Evolutionary conservation across 176 grass and related monocot genomes (phyloP), one percentile per base, ranked within the genome.

Genomic region (Luzula sylvatica): DNA sequence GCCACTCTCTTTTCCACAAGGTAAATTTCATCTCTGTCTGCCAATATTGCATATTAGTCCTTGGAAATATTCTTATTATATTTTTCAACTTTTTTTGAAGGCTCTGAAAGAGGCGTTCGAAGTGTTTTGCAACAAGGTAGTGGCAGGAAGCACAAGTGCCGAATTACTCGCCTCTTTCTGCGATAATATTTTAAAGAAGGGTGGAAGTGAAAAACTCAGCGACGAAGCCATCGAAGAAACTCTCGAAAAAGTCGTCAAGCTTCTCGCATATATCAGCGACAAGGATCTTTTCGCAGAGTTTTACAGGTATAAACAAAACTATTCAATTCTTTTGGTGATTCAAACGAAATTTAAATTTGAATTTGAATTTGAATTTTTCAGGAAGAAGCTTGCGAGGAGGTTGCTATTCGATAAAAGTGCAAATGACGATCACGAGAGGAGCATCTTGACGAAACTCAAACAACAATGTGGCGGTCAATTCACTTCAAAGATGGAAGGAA

Each of bases 201-300:
- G 93, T 65, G 87, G 82, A 35, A 92, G 86, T 56, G 93, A 99
- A 24, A 99, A 99, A 54, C 86, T 92, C 3, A 99, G 86, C 15
- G 93, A 99, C 83, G 93, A 99, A 75, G 93, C 93, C 63, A 92
- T 99, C 19, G 86, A 99, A 61, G 93, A 99, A 76, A 87, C 93
- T 7, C 82, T 99, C 70, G 93, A 99, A 43, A 99, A 99, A 70
- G 93, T 98, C 2, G 93, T 98, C 25, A 86, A 87, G 55, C 73
- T 98, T 27, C 82, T 98, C 8, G 78, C 86, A 15, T 98, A 98
- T 53, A 75, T 98, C 54, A 92, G 82, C 15, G 93, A 98, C 55
- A 98, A 98, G 52, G 93, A 98, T 35, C 72, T 98, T 16, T 98
- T 98, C 72, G 93, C 93, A 0, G 93, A 98, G 62, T 98, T 98